Evolutionary conservation across 768 basidiomycete species (phyloP).

Genomic region (Rhodotorula babjevae): DNA sequence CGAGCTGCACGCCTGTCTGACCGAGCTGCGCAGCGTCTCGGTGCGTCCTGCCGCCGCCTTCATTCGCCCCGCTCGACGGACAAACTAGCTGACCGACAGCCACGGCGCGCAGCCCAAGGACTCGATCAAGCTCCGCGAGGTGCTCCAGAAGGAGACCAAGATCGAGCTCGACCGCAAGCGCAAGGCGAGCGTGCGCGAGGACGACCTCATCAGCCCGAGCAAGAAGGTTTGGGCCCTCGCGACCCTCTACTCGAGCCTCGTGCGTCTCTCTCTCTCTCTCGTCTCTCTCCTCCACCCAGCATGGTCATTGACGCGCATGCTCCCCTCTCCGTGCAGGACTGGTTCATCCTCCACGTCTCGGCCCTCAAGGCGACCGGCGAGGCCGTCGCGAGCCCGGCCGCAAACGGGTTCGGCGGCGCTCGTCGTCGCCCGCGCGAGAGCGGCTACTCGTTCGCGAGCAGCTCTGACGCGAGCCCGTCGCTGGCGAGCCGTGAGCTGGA

Average conservation of each 20-base stretch:
- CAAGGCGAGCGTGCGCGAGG: conserved; percentile 55
- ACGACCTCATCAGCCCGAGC: conserved; percentile 65
- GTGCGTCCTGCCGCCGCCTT: conserved; percentile 15
- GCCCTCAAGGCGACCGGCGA: conserved; percentile 62
- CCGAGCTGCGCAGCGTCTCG: conserved; percentile 59
- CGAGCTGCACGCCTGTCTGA: conserved; percentile 69
- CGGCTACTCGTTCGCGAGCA: conserved; percentile 16
- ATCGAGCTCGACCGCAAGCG: conserved; percentile 67
- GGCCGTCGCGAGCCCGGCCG: conserved; percentile 41
- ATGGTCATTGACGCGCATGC: background rate
- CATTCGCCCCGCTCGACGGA: too few relatives aligned
- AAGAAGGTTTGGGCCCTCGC: conserved; percentile 71
- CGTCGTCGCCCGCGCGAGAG: conserved; percentile 14
- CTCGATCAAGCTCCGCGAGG: conserved; percentile 45
- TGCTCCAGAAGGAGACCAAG: conserved; percentile 72
- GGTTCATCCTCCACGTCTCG: conserved; percentile 73
- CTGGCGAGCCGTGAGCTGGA: background rate
- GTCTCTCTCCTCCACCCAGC: background rate
- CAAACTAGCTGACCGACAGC: background rate
- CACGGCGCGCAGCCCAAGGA: background rate
- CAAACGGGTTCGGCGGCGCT: conserved; percentile 2
- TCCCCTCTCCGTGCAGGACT: conserved; percentile 56
- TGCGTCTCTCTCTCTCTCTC: background rate
- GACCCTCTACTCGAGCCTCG: conserved; percentile 77
- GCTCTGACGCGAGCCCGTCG: conserved; percentile 7